Base-by-base conservation (phyloP, 495 filamentous ascomycete species). In the Pyrenula massariospora region DNA sequence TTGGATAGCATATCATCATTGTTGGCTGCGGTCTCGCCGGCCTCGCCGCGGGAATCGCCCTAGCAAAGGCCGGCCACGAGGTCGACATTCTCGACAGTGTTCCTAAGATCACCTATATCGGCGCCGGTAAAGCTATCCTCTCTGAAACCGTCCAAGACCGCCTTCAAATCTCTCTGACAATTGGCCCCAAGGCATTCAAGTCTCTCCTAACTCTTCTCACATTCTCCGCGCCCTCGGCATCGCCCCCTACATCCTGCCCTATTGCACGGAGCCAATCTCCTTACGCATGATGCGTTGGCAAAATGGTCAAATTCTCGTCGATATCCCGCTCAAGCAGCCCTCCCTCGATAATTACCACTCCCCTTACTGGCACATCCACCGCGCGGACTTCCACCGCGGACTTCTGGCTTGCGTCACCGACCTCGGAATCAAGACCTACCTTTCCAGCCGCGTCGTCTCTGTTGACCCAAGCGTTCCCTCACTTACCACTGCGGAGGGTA, bases 1-100 rank as follows among this genome's bases (percentile, higher is more conserved):
- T 15, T 42, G 31, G 15, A 42, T 42, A 42, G 0, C 47, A 69
- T 21, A 67, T 73, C 21, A 12, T 42, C 31, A 42, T 42, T 15
- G 31, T 42, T 42, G 31, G 31, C 31, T 42, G 31, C 31, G 31
- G 31, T 15, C 31, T 42, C 15, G 31, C 31, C 31, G 31, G 31
- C 31, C 31, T 42, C 31, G 15, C 31, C 31, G 15, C 31, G 31
- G 31, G 8, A 8, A 42, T 42, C 31, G 31, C 31, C 5, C 15
- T 42, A 42, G 31, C 31, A 42, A 42, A 42, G 31, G 31, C 31
- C 31, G 31, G 31, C 15, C 31, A 42, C 31, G 31, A 42, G 31
- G 31, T 42, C 31, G 31, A 42, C 8, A 42, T 42, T 8, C 31
- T 42, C 31, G 31, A 42, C 5, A 42, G 31, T 42, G 31, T 42